Base-by-base conservation (phyloP, 352 stramenopile species). In the Phytopythium delawarense region DNA sequence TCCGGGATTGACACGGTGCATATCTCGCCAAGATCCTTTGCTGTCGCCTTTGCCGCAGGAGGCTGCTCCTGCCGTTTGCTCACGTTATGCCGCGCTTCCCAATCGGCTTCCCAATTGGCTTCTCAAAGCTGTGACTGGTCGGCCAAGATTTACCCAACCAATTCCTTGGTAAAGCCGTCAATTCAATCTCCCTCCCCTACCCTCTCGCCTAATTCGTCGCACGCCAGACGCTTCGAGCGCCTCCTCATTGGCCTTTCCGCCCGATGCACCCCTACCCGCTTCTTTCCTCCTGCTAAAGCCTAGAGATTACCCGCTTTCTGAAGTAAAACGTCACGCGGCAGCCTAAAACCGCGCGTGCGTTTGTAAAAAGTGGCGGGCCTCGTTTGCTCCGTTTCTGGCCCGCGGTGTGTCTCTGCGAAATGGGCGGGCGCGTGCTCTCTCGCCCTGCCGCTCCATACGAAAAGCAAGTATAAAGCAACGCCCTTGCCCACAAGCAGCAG, bases 391-490 rank as follows among this genome's bases (percentile, higher is more conserved):
- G 49, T 40, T 42, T 57, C 30, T 40, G 51, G 30, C 16, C 16
- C 32, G 15, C 3, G 49, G 51, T 57, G 51, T 57, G 30, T 57
- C 51, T 57, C 30, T 44, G 51, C 40, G 35, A 57, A 57, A 42
- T 28, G 30, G 51, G 28, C 49, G 49, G 11, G 42, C 42, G 42
- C 51, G 51, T 57, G 51, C 51, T 57, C 51, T 59, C 53, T 59
- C 53, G 35, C 53, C 53, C 35, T 25, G 34, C n/a, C 21, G 16
- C 25, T 3, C n/a, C 51, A 7, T 16, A 52, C 44, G 18, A 5
- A 50, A 32, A 0, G 7, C 44, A 50, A 50, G 44, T 50, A n/a
- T 18, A 50, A 50, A 50, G 1, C 44, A 12, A 39, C 34, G 34
- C 44, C 44, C n/a, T 30, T 13, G 15, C 16, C 6, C 9, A 2